Evolutionary conservation across 345 rosid genomes (phyloP), one percentile per base, ranked within the genome.

Genomic region (Diplotaxis tenuifolia): DNA sequence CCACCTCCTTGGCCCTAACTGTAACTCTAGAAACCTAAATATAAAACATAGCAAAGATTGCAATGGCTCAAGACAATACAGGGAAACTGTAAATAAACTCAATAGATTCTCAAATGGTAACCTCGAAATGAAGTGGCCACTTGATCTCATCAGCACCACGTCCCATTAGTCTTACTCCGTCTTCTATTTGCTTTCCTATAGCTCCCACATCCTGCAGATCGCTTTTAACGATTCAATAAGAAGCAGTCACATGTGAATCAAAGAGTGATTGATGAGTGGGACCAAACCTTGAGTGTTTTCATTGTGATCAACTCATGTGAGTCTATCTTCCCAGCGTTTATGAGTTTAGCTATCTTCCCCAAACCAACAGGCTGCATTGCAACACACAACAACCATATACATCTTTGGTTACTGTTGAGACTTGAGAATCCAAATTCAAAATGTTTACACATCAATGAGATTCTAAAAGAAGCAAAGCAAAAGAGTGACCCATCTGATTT

Each of bases 121-220:
- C 97, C 98, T 95, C 97, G 11, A 92, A 84, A 83, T 92, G 94
- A 75, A 95, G 88, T 54, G 98, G 97, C 99, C 99, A 95, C 61
- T 88, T 79, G 79, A 95, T 92, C 63, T 90, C 83, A 64, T 92
- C 98, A 49, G 85, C 78, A 42, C 97, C 99, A 50, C 99, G 92
- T 6, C 94, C 97, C 98, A 90, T 90, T 82, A 95, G 77, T 81
- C 99, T 85, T 70, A 90, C 97, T 71, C 97, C 99, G 38, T 95
- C 96, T 86, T 86, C 75, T 74, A 95, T 92, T 80, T 92, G 91
- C 83, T 89, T 95, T 31, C 97, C 98, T 50, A 92, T 77, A 21
- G 97, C 97, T 54, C 91, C 90, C 59, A 78, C 78, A 76, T 95
- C 96, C 98, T 92, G 62, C n/a, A 55, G 12, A 1, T 23, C 2